Evolutionary conservation across 352 stramenopile genomes (phyloP).

Genomic region (Phytophthora nicotianae): DNA sequence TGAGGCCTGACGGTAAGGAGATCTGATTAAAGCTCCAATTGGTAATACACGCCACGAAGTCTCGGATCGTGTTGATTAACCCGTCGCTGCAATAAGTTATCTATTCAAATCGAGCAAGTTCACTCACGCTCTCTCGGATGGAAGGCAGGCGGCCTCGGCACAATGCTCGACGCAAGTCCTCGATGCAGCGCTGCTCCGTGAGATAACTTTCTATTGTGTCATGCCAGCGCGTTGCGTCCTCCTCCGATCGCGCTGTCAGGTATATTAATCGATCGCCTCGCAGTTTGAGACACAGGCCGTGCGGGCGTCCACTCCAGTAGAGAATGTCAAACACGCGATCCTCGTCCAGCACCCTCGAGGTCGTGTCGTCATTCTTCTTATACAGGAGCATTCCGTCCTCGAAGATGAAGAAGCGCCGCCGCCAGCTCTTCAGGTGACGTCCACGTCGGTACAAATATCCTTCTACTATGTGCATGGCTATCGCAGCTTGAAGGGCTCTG

Average conservation of each 20-base stretch:
- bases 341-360: slow-evolving; percentile 49
- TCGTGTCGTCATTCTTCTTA: slow-evolving; percentile 57
- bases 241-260: slow-evolving; percentile 53
- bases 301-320: slow-evolving; percentile 62
- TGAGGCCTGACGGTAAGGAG: too few species aligned
- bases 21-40: neutral
- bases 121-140: slow-evolving; percentile 54
- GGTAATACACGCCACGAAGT: too few species aligned
- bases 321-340: slow-evolving; percentile 67
- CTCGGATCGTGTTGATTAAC: slow-evolving; percentile 2
- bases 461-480: slow-evolving; percentile 20
- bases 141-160: slow-evolving; percentile 48
- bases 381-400: slow-evolving; percentile 62
- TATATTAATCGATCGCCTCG: slow-evolving; percentile 58
- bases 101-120: slow-evolving; percentile 12
- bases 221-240: slow-evolving; percentile 60
- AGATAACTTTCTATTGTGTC: slow-evolving; percentile 59
- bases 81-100: slow-evolving; percentile 14
- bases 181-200: slow-evolving; percentile 40
- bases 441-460: slow-evolving; percentile 68
- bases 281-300: slow-evolving; percentile 64
- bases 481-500: neutral
- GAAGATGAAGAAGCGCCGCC: slow-evolving; percentile 71
- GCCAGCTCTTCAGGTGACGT: slow-evolving; percentile 72
- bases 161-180: slow-evolving; percentile 57